Base-by-base conservation (phyloP, 2,329 filamentous ascomycete genomes). In the Periconia sp. region DNA sequence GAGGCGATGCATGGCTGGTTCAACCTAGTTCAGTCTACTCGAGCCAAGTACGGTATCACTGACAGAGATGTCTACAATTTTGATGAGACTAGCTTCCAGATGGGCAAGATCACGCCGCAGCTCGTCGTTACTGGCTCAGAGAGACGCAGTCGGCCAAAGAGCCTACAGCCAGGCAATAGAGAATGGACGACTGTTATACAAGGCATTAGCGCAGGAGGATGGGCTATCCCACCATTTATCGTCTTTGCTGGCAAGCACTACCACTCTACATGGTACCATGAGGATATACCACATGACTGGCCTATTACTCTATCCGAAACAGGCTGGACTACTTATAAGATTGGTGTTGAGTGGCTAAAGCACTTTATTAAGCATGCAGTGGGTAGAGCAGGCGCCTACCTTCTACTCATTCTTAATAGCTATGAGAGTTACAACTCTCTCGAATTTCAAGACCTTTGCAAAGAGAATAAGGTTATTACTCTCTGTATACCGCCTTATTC, bases 401-500 rank as follows among this genome's bases (percentile, higher is more conserved):
- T 59, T 15, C 54, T 74, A 13, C 46, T 45, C 15, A 33, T 49
- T 10, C 24, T 48, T 25, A 21, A 48, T 18, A 24, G 42, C 39
- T 25, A 46, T 30, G 26, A 46, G 42, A 71, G 61, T 43, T 50
- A 74, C 52, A 19, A 65, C 12, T 66, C 52, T 5, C 44, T 50
- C 13, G 46, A 66, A 41, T 73, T 74, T 43, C 33, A 72, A 36
- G 29, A 63, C 23, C 68, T 58, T 42, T 73, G 48, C 43, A 54
- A 39, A 28, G 42, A 59, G 15, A 42, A 72, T 31, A 63, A 71
- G 32, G 71, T 74, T 52, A 62, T 71, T 37, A 61, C 59, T 30
- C 50, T 70, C 46, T 72, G 39, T 44, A 67, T 71, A 43, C 65
- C 61, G 40, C 5, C 56, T 13, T 50, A 71, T 51, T 66, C 54